Base-by-base conservation (phyloP, 441 rosid genomes). In the Populus trichocarpa region DNA sequence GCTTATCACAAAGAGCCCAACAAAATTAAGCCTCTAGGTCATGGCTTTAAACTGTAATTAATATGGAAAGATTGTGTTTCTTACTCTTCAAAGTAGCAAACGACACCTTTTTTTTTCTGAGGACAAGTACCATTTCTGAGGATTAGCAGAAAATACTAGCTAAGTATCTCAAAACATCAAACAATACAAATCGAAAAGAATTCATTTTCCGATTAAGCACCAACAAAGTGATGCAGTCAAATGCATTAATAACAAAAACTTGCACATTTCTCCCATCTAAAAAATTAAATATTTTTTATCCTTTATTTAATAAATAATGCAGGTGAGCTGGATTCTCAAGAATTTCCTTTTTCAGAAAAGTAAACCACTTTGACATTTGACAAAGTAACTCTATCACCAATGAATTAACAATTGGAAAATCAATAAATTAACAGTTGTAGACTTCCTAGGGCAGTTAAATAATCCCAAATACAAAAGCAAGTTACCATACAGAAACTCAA, bases 401-500 rank as follows among this genome's bases (percentile, higher is more conserved):
- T 2, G 64, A 18, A 16, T 67, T 69, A 25, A 38, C 77, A 13
- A 67, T 22, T 8, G 67, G 23, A 28, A 6, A n/a, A 67, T 22
- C 38, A n/a, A n/a, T 53, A 11, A 28, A 63, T 26, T 68, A 36
- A 30, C 23, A 14, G 33, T 76, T 13, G 53, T 30, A 69, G 23
- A 30, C n/a, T 50, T 57, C 18, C 12, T 5, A 46, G 10, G 35
- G 82, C 66, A 70, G 69, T 22, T 67, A 68, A 7, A 70, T 3
- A 23, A 59, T 38, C 6, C 13, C 16, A 75, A 65, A 64, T 20
- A 22, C 57, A 78, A 46, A 64, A 68, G 72, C 72, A 80, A 61
- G 72, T 71, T 35, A 53, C 28, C 69, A 73, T 28, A 65, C 35
- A 59, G 20, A 66, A 16, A 72, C 69, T 70, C 63, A 65, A 53